These are phyloP conservation scores for Boletellus deceptivus DNA, from an alignment of 1,284 basidiomycete species.

Conservation along the genomic window DNA sequence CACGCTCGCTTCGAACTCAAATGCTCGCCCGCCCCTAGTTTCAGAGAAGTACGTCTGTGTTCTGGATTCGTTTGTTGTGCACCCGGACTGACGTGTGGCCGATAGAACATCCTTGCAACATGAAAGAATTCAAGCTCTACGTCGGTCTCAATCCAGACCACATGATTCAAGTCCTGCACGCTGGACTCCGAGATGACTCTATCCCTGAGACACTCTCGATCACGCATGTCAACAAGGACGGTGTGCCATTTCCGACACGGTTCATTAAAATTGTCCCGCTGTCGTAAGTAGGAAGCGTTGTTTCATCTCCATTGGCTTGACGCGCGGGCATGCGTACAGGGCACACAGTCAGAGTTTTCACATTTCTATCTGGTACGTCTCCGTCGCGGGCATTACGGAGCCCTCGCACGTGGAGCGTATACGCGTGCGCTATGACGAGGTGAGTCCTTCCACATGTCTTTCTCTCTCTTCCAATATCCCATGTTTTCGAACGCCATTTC, in stretches of 20 bases:
- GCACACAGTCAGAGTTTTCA: constrained; percentile 71
- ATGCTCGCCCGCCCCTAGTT: constrained; percentile 38
- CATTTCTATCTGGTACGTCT: constrained; percentile 73
- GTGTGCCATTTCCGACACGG: constrained; percentile 58
- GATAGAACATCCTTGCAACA: constrained; percentile 74
- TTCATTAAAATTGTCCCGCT: constrained; percentile 73
- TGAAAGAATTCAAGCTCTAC: constrained; percentile 75
- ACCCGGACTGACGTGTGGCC: not conserved
- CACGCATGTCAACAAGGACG: constrained; percentile 51
- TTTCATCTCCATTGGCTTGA: constrained; percentile 1
- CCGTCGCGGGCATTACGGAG: constrained; percentile 57
- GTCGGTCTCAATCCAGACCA: constrained; percentile 61
- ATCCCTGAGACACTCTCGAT: constrained; percentile 62
- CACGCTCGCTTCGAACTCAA: constrained; percentile 3
- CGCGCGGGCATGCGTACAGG: constrained; percentile 34
- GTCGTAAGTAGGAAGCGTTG: constrained; percentile 46
- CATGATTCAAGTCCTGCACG: constrained; percentile 62
- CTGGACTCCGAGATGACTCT: constrained; percentile 62
- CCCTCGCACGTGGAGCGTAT: constrained; percentile 54
- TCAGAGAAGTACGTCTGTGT: constrained; percentile 46
- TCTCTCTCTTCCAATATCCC: not conserved
- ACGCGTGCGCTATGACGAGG: constrained; percentile 55
- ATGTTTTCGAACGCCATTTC: not conserved
- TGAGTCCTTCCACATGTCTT: constrained; percentile 30
- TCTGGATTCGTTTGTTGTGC: not conserved